Conservation (phyloP, 1,284 basidiomycete species). For the Ustilago sp. region DNA sequence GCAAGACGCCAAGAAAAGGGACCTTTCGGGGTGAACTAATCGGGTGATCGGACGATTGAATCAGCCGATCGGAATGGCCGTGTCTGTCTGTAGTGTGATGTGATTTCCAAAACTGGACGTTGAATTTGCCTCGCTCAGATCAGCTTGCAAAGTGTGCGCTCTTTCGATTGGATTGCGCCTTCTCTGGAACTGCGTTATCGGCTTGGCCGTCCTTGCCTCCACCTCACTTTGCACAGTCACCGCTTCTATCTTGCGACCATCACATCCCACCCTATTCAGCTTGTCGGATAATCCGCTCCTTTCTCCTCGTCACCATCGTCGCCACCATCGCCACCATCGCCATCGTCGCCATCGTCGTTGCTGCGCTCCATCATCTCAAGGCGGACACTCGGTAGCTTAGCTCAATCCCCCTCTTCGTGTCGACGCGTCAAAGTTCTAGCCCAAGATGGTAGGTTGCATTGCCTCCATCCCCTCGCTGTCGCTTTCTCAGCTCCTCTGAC, state of each 20-base stretch:
- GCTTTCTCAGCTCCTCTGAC: conserved; percentile 9
- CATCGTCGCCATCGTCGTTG: conserved; percentile 1
- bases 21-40: neutral
- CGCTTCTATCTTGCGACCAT: neutral
- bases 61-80: conserved; percentile 1
- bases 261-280: neutral
- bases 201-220: neutral
- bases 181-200: neutral
- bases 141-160: neutral
- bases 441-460: conserved; percentile 27
- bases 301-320: neutral
- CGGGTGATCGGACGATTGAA: neutral
- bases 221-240: conserved; percentile 3
- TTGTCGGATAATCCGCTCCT: conserved; percentile 1
- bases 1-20: neutral
- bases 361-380: conserved; percentile 14
- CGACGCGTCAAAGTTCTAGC: neutral
- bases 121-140: conserved; percentile 7
- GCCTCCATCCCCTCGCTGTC: conserved; percentile 4
- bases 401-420: neutral
- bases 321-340: neutral
- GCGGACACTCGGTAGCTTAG: neutral
- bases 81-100: neutral
- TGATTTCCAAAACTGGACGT: too few species aligned
- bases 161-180: conserved; percentile 1